A percentile compares a stretch with the other conserved stretches of the same genome.
Evolutionary conservation across 257 asterid species (phyloP).

Genomic region (Thymus mandschuricus): DNA sequence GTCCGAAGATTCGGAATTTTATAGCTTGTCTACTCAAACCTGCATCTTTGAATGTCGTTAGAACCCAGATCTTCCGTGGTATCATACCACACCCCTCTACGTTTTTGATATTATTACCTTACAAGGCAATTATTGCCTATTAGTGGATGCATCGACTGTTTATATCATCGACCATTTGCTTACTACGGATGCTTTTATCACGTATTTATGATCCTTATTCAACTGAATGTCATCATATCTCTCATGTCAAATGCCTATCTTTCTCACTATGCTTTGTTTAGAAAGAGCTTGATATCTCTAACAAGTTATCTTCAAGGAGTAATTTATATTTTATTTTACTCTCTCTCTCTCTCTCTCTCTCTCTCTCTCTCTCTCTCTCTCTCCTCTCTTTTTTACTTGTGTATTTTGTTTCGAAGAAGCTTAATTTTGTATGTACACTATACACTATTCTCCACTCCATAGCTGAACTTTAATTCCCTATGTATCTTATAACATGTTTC

Average conservation of each 20-base stretch:
- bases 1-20: no score
- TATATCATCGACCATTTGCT: not conserved
- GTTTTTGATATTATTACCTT: not conserved
- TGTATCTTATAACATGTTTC: no score
- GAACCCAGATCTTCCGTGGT: not conserved
- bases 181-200: not conserved
- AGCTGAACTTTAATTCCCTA: no score
- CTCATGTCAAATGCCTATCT: not conserved
- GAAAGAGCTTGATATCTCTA: not conserved
- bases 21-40: not conserved
- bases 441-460: no score
- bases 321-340: no score
- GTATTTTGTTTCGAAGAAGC: not conserved
- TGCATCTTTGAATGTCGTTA: no score
- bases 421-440: not conserved
- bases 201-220: not conserved
- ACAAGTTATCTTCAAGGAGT: not conserved
- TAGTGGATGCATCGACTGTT: not conserved
- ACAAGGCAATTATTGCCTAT: not conserved
- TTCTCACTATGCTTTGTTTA: not conserved
- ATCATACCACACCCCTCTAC: not conserved
- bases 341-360: no score
- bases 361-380: no score
- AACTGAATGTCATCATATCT: not conserved
- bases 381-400: not conserved